Conservation (phyloP, 2,329 filamentous ascomycete genomes). For the Tolypocladium ovalisporum region DNA sequence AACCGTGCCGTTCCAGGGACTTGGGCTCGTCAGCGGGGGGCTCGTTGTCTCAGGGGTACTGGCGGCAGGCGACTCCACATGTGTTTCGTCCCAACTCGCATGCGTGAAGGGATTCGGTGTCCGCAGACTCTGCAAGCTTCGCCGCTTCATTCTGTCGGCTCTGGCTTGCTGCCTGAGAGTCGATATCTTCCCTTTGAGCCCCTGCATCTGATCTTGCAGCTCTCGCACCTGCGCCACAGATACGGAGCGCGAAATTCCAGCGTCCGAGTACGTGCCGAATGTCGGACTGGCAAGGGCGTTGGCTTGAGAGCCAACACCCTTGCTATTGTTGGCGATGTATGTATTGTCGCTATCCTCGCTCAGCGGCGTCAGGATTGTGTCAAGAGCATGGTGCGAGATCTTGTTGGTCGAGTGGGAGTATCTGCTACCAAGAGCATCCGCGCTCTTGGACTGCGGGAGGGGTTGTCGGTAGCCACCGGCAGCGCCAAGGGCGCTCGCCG, state of each 20-base stretch:
- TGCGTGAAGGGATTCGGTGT: conserved; percentile 72
- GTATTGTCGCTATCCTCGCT: conserved; percentile 38
- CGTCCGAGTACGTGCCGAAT: conserved; percentile 29
- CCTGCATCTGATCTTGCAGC: conserved; percentile 75
- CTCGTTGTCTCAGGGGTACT: conserved; percentile 8
- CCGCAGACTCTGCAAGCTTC: conserved; percentile 64
- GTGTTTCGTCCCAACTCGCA: conserved; percentile 30
- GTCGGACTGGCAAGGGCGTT: conserved; percentile 34
- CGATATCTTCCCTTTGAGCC: conserved; percentile 76
- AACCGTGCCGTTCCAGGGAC: neutral
- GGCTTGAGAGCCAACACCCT: conserved; percentile 20
- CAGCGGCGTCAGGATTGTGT: conserved; percentile 38
- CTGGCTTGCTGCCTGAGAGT: conserved; percentile 66
- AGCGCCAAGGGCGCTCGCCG: conserved; percentile 52
- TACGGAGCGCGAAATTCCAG: conserved; percentile 50
- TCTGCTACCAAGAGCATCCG: conserved; percentile 25
- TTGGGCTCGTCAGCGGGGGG: neutral
- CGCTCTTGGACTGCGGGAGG: conserved; percentile 30
- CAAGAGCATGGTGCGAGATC: conserved; percentile 27
- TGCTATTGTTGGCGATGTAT: conserved; percentile 12
- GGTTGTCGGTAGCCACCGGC: conserved; percentile 47
- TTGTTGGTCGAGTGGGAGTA: conserved; percentile 19
- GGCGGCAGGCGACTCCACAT: conserved; percentile 12
- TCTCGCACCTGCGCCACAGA: conserved; percentile 64
- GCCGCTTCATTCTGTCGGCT: conserved; percentile 66